Evolutionary conservation across 2,329 filamentous ascomycete species (phyloP).

Genomic region (Zymoseptoria tritici): DNA sequence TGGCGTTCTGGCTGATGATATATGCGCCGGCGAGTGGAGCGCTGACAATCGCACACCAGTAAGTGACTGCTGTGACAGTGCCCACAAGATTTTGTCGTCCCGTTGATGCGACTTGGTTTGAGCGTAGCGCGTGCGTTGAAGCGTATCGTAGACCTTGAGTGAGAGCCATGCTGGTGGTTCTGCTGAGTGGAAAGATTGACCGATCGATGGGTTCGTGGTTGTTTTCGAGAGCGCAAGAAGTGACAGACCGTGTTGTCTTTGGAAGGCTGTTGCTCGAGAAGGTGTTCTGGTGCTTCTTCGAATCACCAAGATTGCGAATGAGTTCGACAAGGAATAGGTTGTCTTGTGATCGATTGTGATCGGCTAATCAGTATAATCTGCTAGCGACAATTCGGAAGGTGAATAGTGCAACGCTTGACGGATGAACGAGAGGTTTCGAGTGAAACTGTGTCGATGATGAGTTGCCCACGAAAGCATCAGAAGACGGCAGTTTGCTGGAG

Average conservation of each 20-base stretch:
- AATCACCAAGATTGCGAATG: background rate
- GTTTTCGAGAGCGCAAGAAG: background rate
- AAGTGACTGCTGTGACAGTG: conserved; percentile 23
- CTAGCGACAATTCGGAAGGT: background rate
- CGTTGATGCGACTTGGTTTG: conserved; percentile 14
- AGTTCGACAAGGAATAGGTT: background rate
- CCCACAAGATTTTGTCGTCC: conserved; percentile 21
- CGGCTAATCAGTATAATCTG: background rate
- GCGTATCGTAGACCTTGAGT: conserved; percentile 23
- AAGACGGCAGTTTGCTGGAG: too few species aligned
- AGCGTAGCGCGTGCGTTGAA: too few species aligned
- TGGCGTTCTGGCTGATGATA: conserved; percentile 25
- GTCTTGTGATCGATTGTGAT: background rate
- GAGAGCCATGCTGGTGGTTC: conserved; percentile 53
- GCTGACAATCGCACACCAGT: conserved; percentile 30
- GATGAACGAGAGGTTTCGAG: background rate
- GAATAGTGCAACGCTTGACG: background rate
- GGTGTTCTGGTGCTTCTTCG: too few species aligned
- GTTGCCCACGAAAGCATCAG: background rate
- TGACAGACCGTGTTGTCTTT: background rate
- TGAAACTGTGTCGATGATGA: background rate
- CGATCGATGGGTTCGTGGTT: too few species aligned
- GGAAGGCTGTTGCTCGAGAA: background rate
- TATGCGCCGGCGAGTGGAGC: conserved; percentile 30
- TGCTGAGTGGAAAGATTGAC: too few species aligned